Base-by-base conservation (phyloP, 2,329 filamentous ascomycete genomes). In the Colletotrichum sp. region DNA sequence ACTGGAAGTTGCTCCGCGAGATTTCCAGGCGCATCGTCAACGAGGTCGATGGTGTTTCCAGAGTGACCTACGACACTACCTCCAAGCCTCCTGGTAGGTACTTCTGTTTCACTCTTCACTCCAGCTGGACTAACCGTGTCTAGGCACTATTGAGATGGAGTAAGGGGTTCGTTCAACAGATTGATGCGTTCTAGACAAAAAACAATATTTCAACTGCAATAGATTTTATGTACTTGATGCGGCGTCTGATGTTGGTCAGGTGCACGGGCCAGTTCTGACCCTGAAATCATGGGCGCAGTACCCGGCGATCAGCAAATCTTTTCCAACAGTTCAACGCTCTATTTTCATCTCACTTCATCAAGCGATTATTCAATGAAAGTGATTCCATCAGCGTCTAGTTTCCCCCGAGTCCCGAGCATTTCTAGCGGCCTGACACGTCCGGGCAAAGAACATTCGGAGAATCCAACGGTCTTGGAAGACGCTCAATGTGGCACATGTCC, bases 1-100 rank as follows among this genome's bases (percentile, higher is more conserved):
- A 68, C 88, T 89, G 76, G 86, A 87, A 61, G 24, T 92, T 58
- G 95, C 80, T 86, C 96, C 75, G 90, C 91, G 83, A 85, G 86
- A 73, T 95, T 36, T 89, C 88, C 59, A 89, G 87, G 16, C 86
- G 92, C 73, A 96, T 96, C 78, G 90, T 94, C 73, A 96, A 82
- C 74, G 76, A 80, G 83, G 93, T 95, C 1, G 87, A 93, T 57
- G 93, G 93, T 13, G 90, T 96, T 21, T 90, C 90, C 77, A 86
- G 93, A 47, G 94, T 96, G 47, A 86, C 91, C 16, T 95, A 95
- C 55, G 75, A 76, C 36, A 76, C 59, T 15, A 76, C 73, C 33
- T 66, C 63, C 33, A 73, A 75, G 58, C 70, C 74, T 51, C 68
- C 70, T 11, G 74, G 73, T 70, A 15, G 70, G 59, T 34, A 4